A percentile compares a stretch with the other conserved stretches of the same genome.
Conservation (phyloP, 495 filamentous ascomycete species). For the Trichoderma gamsii region DNA sequence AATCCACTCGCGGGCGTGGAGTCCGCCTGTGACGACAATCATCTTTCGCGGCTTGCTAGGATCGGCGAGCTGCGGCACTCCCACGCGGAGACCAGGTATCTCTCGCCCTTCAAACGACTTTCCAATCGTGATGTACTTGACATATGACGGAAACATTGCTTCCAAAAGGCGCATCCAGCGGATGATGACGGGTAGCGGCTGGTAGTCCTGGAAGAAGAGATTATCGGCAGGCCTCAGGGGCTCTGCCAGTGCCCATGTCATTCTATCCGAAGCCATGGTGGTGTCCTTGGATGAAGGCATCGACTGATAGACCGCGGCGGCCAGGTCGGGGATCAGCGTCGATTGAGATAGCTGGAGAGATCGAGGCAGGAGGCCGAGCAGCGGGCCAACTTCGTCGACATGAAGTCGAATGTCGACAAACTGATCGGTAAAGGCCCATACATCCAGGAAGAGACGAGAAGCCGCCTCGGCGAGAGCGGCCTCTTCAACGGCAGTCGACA, state of each 20-base stretch:
- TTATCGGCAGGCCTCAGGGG: constrained; percentile 38
- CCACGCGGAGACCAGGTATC: constrained; percentile 77
- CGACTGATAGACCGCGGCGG: constrained; percentile 56
- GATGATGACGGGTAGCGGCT: constrained; percentile 68
- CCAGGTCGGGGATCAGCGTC: constrained; percentile 74
- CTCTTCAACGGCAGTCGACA: constrained; percentile 64
- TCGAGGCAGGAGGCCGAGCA: constrained; percentile 73
- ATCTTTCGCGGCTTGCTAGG: constrained; percentile 52
- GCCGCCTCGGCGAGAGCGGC: constrained; percentile 65
- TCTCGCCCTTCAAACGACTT: constrained; percentile 78
- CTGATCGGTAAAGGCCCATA: constrained; percentile 78
- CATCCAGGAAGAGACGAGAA: constrained; percentile 72
- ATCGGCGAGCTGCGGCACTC: constrained; percentile 47
- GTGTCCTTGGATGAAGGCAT: constrained; percentile 10
- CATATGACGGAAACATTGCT: constrained; percentile 79
- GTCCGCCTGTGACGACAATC: constrained; percentile 75
- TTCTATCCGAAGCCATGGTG: not conserved
- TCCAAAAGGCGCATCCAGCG: constrained; percentile 82
- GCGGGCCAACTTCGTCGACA: constrained; percentile 69
- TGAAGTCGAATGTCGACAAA: constrained; percentile 84
- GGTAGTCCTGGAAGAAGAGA: constrained; percentile 84
- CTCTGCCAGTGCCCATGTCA: constrained; percentile 15
- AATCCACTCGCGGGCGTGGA: constrained; percentile 94
- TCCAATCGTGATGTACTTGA: constrained; percentile 68
- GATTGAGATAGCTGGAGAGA: constrained; percentile 69